phyloP scores from a whole-genome alignment of 2,329 filamentous ascomycete genomes.

The Rhynchosporium graminicola region DNA sequence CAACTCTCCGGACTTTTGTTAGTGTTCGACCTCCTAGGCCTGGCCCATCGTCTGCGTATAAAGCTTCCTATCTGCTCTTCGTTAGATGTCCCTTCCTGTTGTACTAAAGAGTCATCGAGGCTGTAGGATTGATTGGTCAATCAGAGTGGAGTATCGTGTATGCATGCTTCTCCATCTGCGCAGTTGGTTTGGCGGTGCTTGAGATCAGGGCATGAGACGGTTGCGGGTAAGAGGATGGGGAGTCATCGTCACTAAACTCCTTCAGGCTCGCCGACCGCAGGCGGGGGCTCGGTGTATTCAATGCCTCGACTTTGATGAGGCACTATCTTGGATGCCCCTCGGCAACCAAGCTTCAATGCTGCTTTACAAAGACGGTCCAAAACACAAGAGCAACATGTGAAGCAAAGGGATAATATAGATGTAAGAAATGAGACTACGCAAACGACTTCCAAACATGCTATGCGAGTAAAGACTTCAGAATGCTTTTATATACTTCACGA shows the following conservation, averaged over 20 bases:
- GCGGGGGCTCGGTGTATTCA: neutral
- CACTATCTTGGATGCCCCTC: neutral
- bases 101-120: slow-evolving; percentile 15
- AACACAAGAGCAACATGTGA: too few relatives aligned
- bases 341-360: neutral
- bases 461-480: too few relatives aligned
- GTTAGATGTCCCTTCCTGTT: slow-evolving; percentile 10
- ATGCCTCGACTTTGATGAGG: neutral
- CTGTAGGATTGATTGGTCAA: slow-evolving; percentile 18
- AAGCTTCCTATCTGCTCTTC: slow-evolving; percentile 7
- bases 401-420: too few relatives aligned
- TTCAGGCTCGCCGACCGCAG: neutral
- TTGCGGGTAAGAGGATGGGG: neutral
- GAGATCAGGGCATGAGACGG: neutral
- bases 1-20: neutral
- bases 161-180: neutral
- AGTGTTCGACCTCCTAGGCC: neutral
- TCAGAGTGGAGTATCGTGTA: neutral
- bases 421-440: too few relatives aligned
- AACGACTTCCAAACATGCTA: too few relatives aligned
- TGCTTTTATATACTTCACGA: too few relatives aligned
- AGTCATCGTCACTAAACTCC: neutral
- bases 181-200: neutral
- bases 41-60: slow-evolving; percentile 4
- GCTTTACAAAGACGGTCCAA: neutral